These are phyloP conservation scores for Pseudotsuga menziesii DNA, from an alignment of 75 land plant species.

Conservation along the genomic window DNA sequence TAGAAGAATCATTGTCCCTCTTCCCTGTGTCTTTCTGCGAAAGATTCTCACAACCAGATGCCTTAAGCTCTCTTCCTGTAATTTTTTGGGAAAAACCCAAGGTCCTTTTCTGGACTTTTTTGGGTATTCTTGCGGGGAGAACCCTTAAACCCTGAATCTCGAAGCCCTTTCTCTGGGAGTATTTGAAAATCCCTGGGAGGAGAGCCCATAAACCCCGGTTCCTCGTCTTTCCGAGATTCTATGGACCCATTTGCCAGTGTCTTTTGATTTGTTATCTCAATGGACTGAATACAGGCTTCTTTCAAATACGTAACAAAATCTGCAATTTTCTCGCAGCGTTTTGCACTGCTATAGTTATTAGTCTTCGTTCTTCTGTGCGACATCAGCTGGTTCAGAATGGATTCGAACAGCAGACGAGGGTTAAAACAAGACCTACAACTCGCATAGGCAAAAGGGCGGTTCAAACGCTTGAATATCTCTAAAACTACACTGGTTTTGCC, in stretches of 20 bases:
- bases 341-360: constrained; percentile 55
- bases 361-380: constrained; percentile 35
- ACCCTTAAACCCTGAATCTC: neutral
- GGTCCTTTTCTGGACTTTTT: neutral
- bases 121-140: neutral
- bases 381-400: constrained; percentile 63
- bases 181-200: neutral
- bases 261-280: constrained; percentile 1
- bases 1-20: neutral
- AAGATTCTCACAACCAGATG: constrained; percentile 11
- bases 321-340: constrained; percentile 66
- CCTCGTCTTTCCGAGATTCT: neutral
- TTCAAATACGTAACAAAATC: constrained; percentile 66
- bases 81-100: neutral
- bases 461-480: constrained; percentile 48
- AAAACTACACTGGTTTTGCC: constrained; percentile 76
- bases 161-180: neutral
- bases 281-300: constrained; percentile 47
- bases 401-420: constrained; percentile 68
- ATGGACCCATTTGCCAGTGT: neutral
- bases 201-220: neutral
- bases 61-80: constrained; percentile 15
- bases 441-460: constrained; percentile 74
- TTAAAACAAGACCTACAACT: constrained; percentile 70
- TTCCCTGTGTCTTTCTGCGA: constrained; percentile 15